Conservation (phyloP, 129 eudicot genomes). For the Chrysanthemum seticuspe region DNA sequence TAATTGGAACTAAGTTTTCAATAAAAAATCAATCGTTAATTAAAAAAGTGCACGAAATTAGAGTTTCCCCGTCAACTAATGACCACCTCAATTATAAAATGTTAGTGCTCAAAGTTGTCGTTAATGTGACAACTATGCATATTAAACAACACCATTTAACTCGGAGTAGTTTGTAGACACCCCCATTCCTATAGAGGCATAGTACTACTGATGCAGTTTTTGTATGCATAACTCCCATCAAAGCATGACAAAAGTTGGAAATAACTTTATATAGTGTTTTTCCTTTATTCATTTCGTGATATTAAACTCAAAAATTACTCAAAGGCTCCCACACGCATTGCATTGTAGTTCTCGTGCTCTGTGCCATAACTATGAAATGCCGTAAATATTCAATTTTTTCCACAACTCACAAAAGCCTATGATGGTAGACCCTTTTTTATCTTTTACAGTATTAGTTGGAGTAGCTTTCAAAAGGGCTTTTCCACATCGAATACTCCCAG, state of each 20-base stretch:
- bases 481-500: background rate
- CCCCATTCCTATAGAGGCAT: no score
- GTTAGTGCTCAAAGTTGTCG: no score
- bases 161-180: no score
- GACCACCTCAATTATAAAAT: no score
- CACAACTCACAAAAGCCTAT: conserved; percentile 16
- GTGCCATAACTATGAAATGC: conserved; percentile 20
- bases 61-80: no score
- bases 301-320: background rate
- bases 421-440: conserved; percentile 16
- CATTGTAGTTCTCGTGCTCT: conserved; percentile 32
- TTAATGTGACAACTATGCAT: no score
- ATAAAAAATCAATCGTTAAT: no score
- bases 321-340: conserved; percentile 34
- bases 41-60: no score
- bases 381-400: conserved; percentile 15
- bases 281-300: background rate
- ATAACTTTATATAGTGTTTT: background rate
- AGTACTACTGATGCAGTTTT: no score
- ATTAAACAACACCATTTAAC: no score
- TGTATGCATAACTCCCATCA: no score
- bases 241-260: background rate
- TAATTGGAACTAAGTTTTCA: no score
- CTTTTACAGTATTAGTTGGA: background rate
- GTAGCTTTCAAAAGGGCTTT: conserved; percentile 25